Evolutionary conservation across 2,329 filamentous ascomycete genomes (phyloP).

Genomic region (Amauroascus verrucosus): DNA sequence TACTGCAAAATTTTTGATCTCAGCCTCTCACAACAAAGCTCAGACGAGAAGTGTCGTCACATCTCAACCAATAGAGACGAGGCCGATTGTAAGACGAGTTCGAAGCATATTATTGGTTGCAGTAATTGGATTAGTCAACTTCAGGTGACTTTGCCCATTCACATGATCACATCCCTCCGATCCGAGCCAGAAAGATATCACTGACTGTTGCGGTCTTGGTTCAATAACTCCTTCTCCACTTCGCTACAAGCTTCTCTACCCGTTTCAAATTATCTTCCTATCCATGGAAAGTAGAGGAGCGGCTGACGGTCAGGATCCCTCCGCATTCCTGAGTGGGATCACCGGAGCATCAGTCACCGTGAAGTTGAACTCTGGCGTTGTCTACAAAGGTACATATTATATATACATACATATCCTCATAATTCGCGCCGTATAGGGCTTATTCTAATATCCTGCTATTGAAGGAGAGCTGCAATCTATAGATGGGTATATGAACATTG

Average conservation of each 20-base stretch:
- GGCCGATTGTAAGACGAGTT: neutral
- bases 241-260: neutral
- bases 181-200: no score
- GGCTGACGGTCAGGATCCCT: slow-evolving; percentile 77
- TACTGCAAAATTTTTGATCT: neutral
- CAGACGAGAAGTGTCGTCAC: neutral
- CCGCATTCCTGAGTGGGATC: slow-evolving; percentile 85
- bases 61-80: neutral
- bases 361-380: slow-evolving; percentile 95
- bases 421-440: neutral
- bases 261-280: neutral
- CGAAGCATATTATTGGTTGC: neutral
- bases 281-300: slow-evolving; percentile 65
- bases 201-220: no score
- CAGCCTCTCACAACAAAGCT: neutral
- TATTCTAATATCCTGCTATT: neutral
- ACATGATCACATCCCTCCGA: neutral
- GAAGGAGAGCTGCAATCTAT: slow-evolving; percentile 93
- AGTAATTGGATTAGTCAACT: neutral
- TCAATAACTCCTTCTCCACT: neutral
- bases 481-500: slow-evolving; percentile 99
- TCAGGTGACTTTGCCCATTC: neutral
- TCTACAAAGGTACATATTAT: slow-evolving; percentile 64
- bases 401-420: neutral
- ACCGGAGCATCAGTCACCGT: slow-evolving; percentile 90